phyloP scores from a whole-genome alignment of 371 early-diverging fungal species.

The Mortierella sp. region DNA sequence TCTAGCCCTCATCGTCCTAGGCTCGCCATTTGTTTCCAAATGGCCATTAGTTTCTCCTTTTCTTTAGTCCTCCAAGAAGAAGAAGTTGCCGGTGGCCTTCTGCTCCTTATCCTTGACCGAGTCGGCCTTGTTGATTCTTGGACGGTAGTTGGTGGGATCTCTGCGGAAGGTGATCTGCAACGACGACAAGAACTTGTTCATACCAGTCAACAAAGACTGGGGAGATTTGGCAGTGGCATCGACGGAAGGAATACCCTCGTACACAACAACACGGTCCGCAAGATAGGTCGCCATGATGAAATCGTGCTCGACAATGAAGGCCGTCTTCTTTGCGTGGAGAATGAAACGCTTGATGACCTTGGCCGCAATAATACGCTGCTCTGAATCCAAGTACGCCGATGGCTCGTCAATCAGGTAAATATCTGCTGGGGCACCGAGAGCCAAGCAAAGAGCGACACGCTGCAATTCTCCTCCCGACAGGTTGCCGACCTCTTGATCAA shows the following conservation, averaged over 20 bases:
- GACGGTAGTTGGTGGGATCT: slow-evolving; percentile 98
- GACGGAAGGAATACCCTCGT: slow-evolving; percentile 95
- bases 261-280: slow-evolving; percentile 99
- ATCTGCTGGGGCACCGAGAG: slow-evolving; percentile 97
- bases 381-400: slow-evolving; percentile 99
- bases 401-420: slow-evolving; percentile 99
- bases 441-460: slow-evolving; percentile 98
- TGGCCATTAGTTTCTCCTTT: too few species aligned
- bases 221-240: slow-evolving; percentile 89
- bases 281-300: slow-evolving; percentile 99
- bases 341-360: slow-evolving; percentile 99
- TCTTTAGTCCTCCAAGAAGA: slow-evolving; percentile 84
- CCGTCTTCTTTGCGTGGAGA: slow-evolving; percentile 97
- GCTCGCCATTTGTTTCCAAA: too few species aligned
- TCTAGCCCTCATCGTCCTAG: too few species aligned
- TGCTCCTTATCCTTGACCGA: slow-evolving; percentile 99
- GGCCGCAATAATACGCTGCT: slow-evolving; percentile 99
- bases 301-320: slow-evolving; percentile 99
- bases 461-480: slow-evolving; percentile 99
- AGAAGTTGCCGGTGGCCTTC: slow-evolving; percentile 94
- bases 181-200: slow-evolving; percentile 98
- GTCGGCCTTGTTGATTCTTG: slow-evolving; percentile 98
- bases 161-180: slow-evolving; percentile 99
- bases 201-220: slow-evolving; percentile 94
- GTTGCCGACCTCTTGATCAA: slow-evolving; percentile 93